These are phyloP conservation scores for Lachancea sp. DNA, from an alignment of 805 yeast species.

Conservation along the genomic window DNA sequence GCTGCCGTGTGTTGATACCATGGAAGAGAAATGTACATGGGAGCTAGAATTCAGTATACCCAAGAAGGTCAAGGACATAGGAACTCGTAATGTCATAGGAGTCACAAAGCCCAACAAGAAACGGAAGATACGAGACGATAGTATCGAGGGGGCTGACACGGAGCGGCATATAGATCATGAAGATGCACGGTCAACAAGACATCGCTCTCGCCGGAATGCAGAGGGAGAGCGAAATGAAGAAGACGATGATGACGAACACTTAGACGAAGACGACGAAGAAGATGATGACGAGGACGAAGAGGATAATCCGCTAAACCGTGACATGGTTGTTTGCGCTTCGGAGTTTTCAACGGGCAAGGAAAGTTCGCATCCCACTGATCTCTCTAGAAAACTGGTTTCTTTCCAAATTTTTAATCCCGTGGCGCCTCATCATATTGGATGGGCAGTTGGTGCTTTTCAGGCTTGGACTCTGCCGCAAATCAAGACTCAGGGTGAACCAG, in stretches of 20 bases:
- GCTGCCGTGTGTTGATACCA: constrained; percentile 92
- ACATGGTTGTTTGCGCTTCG: constrained; percentile 62
- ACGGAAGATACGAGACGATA: constrained; percentile 9
- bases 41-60: constrained; percentile 83
- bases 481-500: constrained; percentile 29
- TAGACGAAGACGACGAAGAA: constrained; percentile 22
- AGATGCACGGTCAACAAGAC: constrained; percentile 16
- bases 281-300: constrained; percentile 27
- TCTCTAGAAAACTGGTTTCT: constrained; percentile 63
- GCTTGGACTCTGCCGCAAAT: constrained; percentile 35
- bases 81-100: constrained; percentile 33
- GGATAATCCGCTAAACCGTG: constrained; percentile 33
- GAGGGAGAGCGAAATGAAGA: constrained; percentile 26
- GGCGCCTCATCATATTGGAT: constrained; percentile 91
- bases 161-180: constrained; percentile 27
- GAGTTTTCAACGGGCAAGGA: constrained; percentile 62
- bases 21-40: constrained; percentile 90
- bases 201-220: constrained; percentile 7
- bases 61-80: constrained; percentile 67
- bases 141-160: constrained; percentile 32
- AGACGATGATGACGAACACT: constrained; percentile 35
- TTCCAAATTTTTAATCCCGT: constrained; percentile 78
- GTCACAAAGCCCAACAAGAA: constrained; percentile 9
- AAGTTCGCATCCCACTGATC: constrained; percentile 67
- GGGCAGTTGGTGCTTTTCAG: constrained; percentile 87